Conservation (phyloP, 2,329 filamentous ascomycete genomes). For the Colletotrichum sp. region DNA sequence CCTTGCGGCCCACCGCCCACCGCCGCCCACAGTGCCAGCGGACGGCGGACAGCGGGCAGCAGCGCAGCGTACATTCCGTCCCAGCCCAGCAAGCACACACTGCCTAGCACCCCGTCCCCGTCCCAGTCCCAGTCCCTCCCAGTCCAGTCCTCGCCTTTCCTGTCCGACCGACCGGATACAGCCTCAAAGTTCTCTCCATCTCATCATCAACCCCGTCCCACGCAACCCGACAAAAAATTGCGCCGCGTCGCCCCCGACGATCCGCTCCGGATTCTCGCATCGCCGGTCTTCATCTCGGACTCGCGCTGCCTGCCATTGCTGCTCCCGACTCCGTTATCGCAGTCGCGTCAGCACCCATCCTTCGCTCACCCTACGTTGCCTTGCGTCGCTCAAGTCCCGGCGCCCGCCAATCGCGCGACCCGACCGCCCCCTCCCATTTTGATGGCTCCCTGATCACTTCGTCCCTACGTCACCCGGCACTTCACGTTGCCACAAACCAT, state of each 20-base stretch:
- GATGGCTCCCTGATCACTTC: constrained; percentile 23
- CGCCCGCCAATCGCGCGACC: constrained; percentile 24
- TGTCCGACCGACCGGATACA: constrained; percentile 21
- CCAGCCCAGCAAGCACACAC: constrained; percentile 11
- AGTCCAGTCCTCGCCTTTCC: constrained; percentile 17
- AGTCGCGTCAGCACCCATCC: constrained; percentile 10
- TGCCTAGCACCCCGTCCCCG: background rate
- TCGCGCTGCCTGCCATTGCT: background rate
- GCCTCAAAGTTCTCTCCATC: constrained; percentile 22
- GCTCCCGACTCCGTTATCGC: constrained; percentile 7
- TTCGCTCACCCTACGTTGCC: constrained; percentile 5
- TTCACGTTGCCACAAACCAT: constrained; percentile 15
- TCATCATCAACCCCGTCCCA: constrained; percentile 14
- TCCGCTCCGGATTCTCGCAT: background rate
- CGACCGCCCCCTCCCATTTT: constrained; percentile 22
- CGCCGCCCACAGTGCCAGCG: background rate
- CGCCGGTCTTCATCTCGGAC: background rate
- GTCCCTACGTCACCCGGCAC: constrained; percentile 21
- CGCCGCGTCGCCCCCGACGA: constrained; percentile 15
- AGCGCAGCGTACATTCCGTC: constrained; percentile 17
- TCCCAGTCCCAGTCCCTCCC: background rate
- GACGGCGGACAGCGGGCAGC: background rate
- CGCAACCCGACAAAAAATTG: constrained; percentile 11
- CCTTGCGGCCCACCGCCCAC: background rate
- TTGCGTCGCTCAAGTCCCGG: constrained; percentile 18